Conservation (phyloP, 1,284 basidiomycete genomes). For the Pterulicium gracile region DNA sequence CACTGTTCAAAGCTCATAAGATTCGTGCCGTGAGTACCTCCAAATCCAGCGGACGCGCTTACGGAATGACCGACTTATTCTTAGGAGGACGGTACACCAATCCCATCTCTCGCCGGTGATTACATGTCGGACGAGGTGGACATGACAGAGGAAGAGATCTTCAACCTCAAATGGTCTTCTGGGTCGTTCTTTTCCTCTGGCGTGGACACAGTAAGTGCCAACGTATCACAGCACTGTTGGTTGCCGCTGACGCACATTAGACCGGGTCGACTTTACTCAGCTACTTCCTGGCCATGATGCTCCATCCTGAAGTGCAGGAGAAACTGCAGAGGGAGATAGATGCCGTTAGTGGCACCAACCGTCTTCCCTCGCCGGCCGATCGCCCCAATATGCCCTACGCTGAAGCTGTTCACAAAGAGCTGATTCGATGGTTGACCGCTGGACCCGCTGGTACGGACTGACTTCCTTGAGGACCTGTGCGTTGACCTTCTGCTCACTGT, state of each 20-base stretch:
- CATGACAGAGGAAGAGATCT: conserved; percentile 1
- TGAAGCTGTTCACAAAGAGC: background rate
- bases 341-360: background rate
- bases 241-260: background rate
- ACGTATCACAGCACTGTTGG: background rate
- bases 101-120: background rate
- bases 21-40: background rate
- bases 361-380: background rate
- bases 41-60: too few species aligned
- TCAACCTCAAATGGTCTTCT: conserved; percentile 1
- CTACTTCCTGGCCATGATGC: conserved; percentile 1
- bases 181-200: conserved; percentile 1
- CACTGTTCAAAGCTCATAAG: background rate
- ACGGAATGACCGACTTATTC: too few species aligned
- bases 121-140: background rate
- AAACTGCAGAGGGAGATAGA: conserved; percentile 3
- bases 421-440: background rate
- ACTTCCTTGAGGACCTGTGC: background rate
- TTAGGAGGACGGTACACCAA: conserved; percentile 3
- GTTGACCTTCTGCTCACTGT: background rate
- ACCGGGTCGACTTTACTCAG: background rate
- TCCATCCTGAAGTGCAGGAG: conserved; percentile 1
- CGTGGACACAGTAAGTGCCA: background rate
- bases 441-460: background rate
- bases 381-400: conserved; percentile 1